These are phyloP conservation scores for Xylaria grammica DNA, from an alignment of 495 filamentous ascomycete species.

Conservation along the genomic window DNA sequence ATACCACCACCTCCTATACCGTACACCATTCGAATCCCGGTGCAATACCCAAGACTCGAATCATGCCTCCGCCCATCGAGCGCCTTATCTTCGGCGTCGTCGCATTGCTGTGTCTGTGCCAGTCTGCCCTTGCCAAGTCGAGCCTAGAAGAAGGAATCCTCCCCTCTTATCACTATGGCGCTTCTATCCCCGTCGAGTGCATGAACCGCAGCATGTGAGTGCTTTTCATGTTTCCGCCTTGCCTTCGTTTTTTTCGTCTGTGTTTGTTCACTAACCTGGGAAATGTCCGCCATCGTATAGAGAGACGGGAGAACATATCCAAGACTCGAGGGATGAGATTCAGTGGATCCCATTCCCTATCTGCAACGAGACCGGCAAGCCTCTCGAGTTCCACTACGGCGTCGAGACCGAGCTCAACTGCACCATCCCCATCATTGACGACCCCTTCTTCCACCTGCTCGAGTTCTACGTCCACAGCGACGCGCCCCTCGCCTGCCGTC, in stretches of 20 bases:
- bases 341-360: conserved; percentile 91
- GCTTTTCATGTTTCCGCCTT: conserved; percentile 8
- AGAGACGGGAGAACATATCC: conserved; percentile 77
- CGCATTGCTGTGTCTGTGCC: conserved; percentile 23
- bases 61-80: conserved; percentile 25
- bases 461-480: conserved; percentile 99
- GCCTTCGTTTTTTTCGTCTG: background rate
- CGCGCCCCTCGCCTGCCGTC: conserved; percentile 88
- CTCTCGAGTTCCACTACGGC: conserved; percentile 86
- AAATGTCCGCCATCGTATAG: no score
- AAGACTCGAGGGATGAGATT: conserved; percentile 77
- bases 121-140: conserved; percentile 25
- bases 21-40: background rate
- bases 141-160: conserved; percentile 34
- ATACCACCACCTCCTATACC: background rate
- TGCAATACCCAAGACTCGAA: conserved; percentile 12
- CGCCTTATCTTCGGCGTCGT: conserved; percentile 27
- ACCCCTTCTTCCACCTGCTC: conserved; percentile 93
- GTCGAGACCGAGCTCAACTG: conserved; percentile 85
- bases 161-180: conserved; percentile 56
- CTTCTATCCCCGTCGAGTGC: conserved; percentile 56
- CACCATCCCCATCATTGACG: conserved; percentile 82
- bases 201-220: conserved; percentile 62
- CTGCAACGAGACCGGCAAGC: conserved; percentile 86
- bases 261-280: background rate